A percentile compares a stretch with the other conserved stretches of the same genome.
These are phyloP conservation scores for Cicer judaicum DNA, from an alignment of 306 rosid species.

Conservation along the genomic window DNA sequence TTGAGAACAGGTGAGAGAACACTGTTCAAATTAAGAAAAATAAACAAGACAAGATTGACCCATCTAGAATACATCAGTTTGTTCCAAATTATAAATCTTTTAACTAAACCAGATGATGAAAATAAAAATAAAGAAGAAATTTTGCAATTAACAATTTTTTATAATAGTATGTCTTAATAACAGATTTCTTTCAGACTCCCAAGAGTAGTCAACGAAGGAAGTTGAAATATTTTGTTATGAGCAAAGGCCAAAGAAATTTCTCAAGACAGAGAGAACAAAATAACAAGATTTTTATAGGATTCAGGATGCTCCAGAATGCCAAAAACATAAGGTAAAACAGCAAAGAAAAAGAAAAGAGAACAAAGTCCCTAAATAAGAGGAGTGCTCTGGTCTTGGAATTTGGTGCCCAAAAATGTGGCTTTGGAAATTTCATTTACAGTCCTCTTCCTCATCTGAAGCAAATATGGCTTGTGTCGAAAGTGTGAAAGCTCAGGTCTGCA, in stretches of 20 bases:
- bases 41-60: constrained; percentile 36
- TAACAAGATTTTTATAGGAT: not conserved
- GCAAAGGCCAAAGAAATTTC: not conserved
- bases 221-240: not conserved
- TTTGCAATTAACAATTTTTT: constrained; percentile 6
- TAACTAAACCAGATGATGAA: constrained; percentile 12
- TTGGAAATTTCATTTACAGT: too few relatives aligned
- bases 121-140: constrained; percentile 15
- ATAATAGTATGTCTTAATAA: constrained; percentile 1
- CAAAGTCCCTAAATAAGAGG: too few relatives aligned
- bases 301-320: not conserved
- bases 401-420: too few relatives aligned
- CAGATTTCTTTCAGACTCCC: not conserved
- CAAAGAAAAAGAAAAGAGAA: too few relatives aligned
- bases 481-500: too few relatives aligned
- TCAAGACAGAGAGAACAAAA: not conserved
- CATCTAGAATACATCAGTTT: constrained; percentile 30
- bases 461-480: too few relatives aligned
- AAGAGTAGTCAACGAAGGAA: constrained; percentile 4
- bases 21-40: constrained; percentile 59
- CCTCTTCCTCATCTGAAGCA: too few relatives aligned
- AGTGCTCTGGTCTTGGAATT: too few relatives aligned
- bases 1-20: constrained; percentile 98
- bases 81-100: not conserved
- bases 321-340: too few relatives aligned